Evolutionary conservation across 2,329 filamentous ascomycete genomes (phyloP).

Genomic region (Emmonsia crescens): DNA sequence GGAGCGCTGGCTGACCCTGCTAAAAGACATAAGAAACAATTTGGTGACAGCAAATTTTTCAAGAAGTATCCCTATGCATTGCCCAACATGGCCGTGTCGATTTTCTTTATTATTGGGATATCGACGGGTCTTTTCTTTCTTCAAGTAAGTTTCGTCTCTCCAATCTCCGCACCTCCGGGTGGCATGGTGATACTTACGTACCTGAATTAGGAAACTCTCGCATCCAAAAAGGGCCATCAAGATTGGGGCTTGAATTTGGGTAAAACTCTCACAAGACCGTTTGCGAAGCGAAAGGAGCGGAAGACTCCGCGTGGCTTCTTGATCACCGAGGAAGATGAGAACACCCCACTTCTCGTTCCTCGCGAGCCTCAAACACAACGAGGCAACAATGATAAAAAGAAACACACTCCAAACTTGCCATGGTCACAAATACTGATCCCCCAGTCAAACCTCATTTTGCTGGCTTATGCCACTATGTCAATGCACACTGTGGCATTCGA

Average conservation of each 20-base stretch:
- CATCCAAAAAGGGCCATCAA: slow-evolving; percentile 52
- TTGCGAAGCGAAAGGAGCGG: slow-evolving; percentile 17
- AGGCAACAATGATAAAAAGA: slow-evolving; percentile 16
- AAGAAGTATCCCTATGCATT: slow-evolving; percentile 69
- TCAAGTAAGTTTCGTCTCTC: slow-evolving; percentile 37
- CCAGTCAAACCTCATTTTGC: slow-evolving; percentile 64
- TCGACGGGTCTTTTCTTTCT: slow-evolving; percentile 67
- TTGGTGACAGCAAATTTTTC: slow-evolving; percentile 57
- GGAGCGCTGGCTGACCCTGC: slow-evolving; percentile 76
- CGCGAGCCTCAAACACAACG: slow-evolving; percentile 8
- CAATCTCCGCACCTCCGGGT: not conserved
- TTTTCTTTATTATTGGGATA: slow-evolving; percentile 70
- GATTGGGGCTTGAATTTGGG: slow-evolving; percentile 73
- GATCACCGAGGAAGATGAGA: slow-evolving; percentile 20
- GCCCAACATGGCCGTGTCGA: slow-evolving; percentile 67
- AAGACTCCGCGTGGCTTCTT: slow-evolving; percentile 12
- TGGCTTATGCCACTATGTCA: slow-evolving; percentile 69
- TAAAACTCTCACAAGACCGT: slow-evolving; percentile 45
- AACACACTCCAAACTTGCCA: slow-evolving; percentile 17
- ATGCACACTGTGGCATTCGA: slow-evolving; percentile 78
- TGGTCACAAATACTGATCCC: slow-evolving; percentile 59
- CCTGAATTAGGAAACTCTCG: slow-evolving; percentile 59
- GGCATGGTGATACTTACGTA: not conserved
- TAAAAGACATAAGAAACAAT: slow-evolving; percentile 59
- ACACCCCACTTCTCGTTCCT: slow-evolving; percentile 23